These are phyloP conservation scores for Eimeria sp. DNA, from an alignment of 169 alveolate genomes.

Conservation along the genomic window DNA sequence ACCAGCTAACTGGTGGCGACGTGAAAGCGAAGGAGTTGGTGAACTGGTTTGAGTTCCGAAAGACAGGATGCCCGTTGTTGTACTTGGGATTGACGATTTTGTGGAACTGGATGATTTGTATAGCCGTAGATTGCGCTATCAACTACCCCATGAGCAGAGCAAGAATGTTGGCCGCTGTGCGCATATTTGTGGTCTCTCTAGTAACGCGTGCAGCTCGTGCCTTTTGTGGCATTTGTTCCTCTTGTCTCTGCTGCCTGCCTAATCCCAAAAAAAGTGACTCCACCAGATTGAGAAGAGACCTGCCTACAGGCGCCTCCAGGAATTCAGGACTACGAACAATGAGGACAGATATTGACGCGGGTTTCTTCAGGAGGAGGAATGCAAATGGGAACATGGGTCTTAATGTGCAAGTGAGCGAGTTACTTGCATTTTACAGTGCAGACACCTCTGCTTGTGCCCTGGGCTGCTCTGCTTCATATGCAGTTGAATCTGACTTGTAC, in stretches of 20 bases:
- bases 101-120: conserved; percentile 63
- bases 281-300: not conserved
- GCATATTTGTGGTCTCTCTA: not conserved
- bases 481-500: not conserved
- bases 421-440: not conserved
- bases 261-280: not conserved
- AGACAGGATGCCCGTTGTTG: conserved; percentile 59
- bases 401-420: conserved; percentile 3
- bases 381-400: not conserved
- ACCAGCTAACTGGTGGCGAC: conserved; percentile 32
- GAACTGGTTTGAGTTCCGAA: conserved; percentile 57
- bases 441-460: not conserved
- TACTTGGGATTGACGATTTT: conserved; percentile 36
- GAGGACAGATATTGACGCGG: not conserved
- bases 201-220: not conserved
- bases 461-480: not conserved
- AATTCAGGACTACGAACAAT: not conserved
- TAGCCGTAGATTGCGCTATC: conserved; percentile 24
- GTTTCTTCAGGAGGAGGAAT: not conserved
- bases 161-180: conserved; percentile 3
- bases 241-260: not conserved
- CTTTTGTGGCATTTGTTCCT: not conserved
- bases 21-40: conserved; percentile 58
- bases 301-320: not conserved
- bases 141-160: conserved; percentile 72